phyloP scores from a whole-genome alignment of 2,329 filamentous ascomycete genomes.

The Tolypocladium amazonense region DNA sequence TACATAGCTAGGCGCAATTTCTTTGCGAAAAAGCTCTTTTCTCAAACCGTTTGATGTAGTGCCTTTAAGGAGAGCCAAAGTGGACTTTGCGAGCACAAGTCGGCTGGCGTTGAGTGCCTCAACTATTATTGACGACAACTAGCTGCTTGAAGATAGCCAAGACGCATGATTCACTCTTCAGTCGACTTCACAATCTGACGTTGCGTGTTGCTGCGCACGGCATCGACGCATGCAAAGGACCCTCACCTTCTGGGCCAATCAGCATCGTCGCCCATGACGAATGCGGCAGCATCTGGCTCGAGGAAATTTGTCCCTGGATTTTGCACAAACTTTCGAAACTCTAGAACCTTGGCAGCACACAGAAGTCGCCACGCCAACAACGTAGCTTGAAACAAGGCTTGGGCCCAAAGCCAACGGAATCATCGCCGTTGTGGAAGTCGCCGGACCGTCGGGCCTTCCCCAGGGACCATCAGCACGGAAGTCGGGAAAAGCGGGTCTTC shows the following conservation, averaged over 20 bases:
- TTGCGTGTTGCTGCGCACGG: neutral
- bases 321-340: neutral
- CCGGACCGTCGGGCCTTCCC: neutral
- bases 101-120: neutral
- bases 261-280: neutral
- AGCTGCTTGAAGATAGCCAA: neutral
- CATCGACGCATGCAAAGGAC: neutral
- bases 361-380: neutral
- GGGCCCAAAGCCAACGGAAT: neutral
- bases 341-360: neutral
- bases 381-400: neutral
- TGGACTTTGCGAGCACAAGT: neutral
- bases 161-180: neutral
- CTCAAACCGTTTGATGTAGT: neutral
- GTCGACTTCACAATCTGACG: neutral
- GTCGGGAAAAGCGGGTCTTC: conserved; percentile 25
- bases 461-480: neutral
- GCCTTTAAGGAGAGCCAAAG: neutral
- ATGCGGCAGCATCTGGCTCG: neutral
- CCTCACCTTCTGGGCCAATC: neutral
- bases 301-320: neutral
- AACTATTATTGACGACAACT: neutral
- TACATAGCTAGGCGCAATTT: neutral
- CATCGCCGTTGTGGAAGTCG: neutral
- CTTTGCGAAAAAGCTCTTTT: too few species aligned